phyloP scores from a whole-genome alignment of 1,284 basidiomycete species.

The Sphaerobolus stellatus region DNA sequence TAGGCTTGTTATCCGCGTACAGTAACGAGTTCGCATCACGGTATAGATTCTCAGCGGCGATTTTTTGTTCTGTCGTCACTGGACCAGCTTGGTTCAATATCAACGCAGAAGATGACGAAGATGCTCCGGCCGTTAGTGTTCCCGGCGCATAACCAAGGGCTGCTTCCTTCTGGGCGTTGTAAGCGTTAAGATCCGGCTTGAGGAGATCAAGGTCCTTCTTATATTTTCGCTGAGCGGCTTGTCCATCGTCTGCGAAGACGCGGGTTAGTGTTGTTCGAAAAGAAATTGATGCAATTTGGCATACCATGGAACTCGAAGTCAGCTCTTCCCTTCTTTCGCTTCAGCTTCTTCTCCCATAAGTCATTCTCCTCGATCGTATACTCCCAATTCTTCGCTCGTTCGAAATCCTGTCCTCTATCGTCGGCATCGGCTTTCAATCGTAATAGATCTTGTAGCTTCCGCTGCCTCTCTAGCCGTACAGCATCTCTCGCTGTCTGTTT shows the following conservation, averaged over 20 bases:
- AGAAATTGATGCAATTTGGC: slow-evolving; percentile 29
- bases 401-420: slow-evolving; percentile 77
- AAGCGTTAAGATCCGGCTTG: slow-evolving; percentile 83
- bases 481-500: slow-evolving; percentile 76
- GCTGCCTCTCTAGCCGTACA: slow-evolving; percentile 81
- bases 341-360: slow-evolving; percentile 86
- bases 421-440: slow-evolving; percentile 85
- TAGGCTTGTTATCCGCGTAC: slow-evolving; percentile 93
- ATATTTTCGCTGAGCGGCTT: slow-evolving; percentile 85
- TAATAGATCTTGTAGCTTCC: slow-evolving; percentile 84
- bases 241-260: slow-evolving; percentile 70
- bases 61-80: slow-evolving; percentile 57
- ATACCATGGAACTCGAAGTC: slow-evolving; percentile 80
- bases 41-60: slow-evolving; percentile 80
- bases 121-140: slow-evolving; percentile 45
- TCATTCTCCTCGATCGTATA: slow-evolving; percentile 96
- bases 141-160: slow-evolving; percentile 74
- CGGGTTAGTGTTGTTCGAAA: slow-evolving; percentile 17
- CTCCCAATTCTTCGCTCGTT: slow-evolving; percentile 87
- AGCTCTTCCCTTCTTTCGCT: slow-evolving; percentile 69
- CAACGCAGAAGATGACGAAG: slow-evolving; percentile 25
- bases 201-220: slow-evolving; percentile 86
- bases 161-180: slow-evolving; percentile 84
- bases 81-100: slow-evolving; percentile 43
- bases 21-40: slow-evolving; percentile 86